phyloP scores from a whole-genome alignment of 2,329 filamentous ascomycete genomes.

The Whalleya microplaca region DNA sequence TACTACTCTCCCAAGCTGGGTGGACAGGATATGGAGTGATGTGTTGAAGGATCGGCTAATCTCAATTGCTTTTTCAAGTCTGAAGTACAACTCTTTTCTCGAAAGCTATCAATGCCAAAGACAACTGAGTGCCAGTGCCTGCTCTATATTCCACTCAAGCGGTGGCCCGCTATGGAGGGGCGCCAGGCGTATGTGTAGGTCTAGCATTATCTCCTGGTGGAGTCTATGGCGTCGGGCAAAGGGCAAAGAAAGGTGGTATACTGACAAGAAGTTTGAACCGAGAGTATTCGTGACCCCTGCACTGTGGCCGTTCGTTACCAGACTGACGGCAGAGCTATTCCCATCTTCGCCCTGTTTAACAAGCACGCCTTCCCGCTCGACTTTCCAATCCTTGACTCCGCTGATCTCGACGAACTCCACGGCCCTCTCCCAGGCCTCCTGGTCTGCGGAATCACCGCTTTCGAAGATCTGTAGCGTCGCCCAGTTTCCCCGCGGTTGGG shows the following conservation, averaged over 20 bases:
- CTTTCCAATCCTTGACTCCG: slow-evolving; percentile 45
- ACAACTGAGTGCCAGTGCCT: too few species aligned
- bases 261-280: slow-evolving; percentile 19
- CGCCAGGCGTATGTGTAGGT: not conserved
- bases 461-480: slow-evolving; percentile 51
- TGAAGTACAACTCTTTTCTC: too few species aligned
- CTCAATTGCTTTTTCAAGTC: too few species aligned
- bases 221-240: not conserved
- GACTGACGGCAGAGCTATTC: slow-evolving; percentile 2
- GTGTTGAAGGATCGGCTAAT: too few species aligned
- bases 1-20: too few species aligned
- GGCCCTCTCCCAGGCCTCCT: slow-evolving; percentile 50
- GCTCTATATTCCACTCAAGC: too few species aligned
- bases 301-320: slow-evolving; percentile 23
- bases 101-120: too few species aligned
- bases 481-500: slow-evolving; percentile 41
- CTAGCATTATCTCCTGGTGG: not conserved
- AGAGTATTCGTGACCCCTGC: not conserved
- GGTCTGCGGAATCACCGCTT: slow-evolving; percentile 51
- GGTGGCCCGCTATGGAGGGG: too few species aligned
- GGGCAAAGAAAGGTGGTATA: slow-evolving; percentile 4
- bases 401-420: slow-evolving; percentile 42
- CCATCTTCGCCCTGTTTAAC: slow-evolving; percentile 35
- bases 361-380: slow-evolving; percentile 51
- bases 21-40: too few species aligned